Conservation (phyloP, 768 basidiomycete genomes). For the Jaapia argillacea region DNA sequence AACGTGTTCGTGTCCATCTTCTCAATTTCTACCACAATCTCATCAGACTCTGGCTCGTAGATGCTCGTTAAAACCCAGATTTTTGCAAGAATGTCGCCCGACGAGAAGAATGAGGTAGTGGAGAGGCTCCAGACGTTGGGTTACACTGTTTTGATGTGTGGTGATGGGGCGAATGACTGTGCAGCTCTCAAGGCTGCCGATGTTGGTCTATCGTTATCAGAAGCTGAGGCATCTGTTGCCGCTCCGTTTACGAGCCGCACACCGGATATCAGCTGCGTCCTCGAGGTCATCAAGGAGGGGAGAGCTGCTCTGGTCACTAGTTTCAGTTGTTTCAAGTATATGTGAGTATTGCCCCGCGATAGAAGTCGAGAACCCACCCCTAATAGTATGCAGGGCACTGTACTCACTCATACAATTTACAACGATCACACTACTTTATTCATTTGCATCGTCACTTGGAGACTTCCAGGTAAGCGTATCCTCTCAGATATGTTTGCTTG, state of each 20-base stretch:
- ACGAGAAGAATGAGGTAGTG: constrained; percentile 98
- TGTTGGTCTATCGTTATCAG: constrained; percentile 92
- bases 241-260: constrained; percentile 93
- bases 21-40: background rate
- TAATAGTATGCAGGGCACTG: constrained; percentile 61
- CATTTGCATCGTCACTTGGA: constrained; percentile 91
- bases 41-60: constrained; percentile 31
- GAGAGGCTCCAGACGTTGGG: constrained; percentile 89
- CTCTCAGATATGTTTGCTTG: constrained; percentile 1
- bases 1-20: constrained; percentile 50
- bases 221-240: constrained; percentile 97
- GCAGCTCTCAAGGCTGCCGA: constrained; percentile 98
- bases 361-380: constrained; percentile 7
- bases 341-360: constrained; percentile 45
- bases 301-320: constrained; percentile 93
- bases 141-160: constrained; percentile 97
- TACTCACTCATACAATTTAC: constrained; percentile 99
- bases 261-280: constrained; percentile 91
- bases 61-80: constrained; percentile 97
- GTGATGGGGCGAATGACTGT: constrained; percentile 98
- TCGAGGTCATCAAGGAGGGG: constrained; percentile 96
- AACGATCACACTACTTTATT: constrained; percentile 92
- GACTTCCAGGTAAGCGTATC: constrained; percentile 81
- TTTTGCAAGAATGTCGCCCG: constrained; percentile 98
- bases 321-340: constrained; percentile 99